A percentile compares a stretch with the other conserved stretches of the same genome.
Conservation (phyloP, 192 early-diverging fungal species). For the Coemansia sp. region DNA sequence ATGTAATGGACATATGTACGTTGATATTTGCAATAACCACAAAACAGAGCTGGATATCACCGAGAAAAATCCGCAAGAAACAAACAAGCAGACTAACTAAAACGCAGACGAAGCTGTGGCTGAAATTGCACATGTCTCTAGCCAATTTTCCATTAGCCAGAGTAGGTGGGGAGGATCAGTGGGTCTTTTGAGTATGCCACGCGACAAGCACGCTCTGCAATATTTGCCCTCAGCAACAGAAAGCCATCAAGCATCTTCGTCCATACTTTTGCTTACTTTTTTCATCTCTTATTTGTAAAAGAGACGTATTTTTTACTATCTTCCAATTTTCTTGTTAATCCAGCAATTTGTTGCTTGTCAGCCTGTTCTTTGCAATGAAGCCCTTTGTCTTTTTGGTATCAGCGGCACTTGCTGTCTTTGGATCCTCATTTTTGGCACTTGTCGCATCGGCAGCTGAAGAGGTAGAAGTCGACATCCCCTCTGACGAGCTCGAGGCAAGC, state of each 20-base stretch:
- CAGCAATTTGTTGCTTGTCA: not conserved
- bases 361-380: constrained; percentile 7
- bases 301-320: not conserved
- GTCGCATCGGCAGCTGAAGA: not conserved
- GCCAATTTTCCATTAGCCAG: not conserved
- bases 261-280: not conserved
- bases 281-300: not conserved
- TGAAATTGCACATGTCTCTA: not conserved
- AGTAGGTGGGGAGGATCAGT: no score
- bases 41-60: no score
- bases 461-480: not conserved
- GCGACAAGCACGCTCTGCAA: not conserved
- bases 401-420: constrained; percentile 12
- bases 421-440: not conserved
- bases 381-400: constrained; percentile 7
- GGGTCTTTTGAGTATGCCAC: not conserved
- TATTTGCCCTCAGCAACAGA: not conserved
- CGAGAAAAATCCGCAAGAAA: no score
- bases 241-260: not conserved
- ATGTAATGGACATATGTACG: no score
- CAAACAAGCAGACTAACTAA: no score
- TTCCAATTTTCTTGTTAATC: not conserved
- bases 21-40: no score
- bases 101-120: no score
- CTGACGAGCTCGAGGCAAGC: constrained; percentile 34